These are phyloP conservation scores for Metarhizium album DNA, from an alignment of 2,329 filamentous ascomycete genomes.

Conservation along the genomic window DNA sequence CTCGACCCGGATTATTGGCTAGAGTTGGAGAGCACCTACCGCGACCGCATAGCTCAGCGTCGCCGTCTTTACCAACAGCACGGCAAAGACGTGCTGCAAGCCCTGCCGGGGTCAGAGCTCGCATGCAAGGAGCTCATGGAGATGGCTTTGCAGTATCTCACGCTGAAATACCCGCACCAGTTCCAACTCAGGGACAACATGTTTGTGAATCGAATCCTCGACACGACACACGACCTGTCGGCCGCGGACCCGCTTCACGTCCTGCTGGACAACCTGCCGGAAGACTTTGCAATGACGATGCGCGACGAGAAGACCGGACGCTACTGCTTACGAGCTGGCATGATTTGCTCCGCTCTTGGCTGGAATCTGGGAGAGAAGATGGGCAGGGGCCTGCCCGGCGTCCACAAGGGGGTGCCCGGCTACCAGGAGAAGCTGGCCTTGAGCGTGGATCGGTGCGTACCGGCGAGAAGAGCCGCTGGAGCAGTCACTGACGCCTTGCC, in stretches of 20 bases:
- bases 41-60: conserved; percentile 55
- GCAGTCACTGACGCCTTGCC: background rate
- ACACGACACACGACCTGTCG: conserved; percentile 49
- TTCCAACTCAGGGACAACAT: conserved; percentile 51
- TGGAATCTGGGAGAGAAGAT: conserved; percentile 72
- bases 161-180: conserved; percentile 62
- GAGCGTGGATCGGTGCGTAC: conserved; percentile 65
- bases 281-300: conserved; percentile 72
- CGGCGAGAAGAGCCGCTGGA: background rate
- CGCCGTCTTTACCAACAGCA: conserved; percentile 52
- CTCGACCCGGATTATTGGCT: conserved; percentile 80
- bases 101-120: conserved; percentile 63
- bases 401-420: conserved; percentile 67
- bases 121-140: conserved; percentile 84
- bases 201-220: conserved; percentile 60
- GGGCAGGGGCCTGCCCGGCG: conserved; percentile 55
- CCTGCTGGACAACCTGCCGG: conserved; percentile 67
- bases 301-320: conserved; percentile 59
- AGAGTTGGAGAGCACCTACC: conserved; percentile 71
- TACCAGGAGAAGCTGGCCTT: conserved; percentile 83
- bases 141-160: conserved; percentile 72
- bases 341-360: conserved; percentile 69
- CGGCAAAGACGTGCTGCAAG: conserved; percentile 52
- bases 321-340: conserved; percentile 64
- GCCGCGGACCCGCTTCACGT: conserved; percentile 55